Percentiles rank a stretch among this genome's conserved stretches.
phyloP scores from a whole-genome alignment of 2,329 filamentous ascomycete species.

The Colletotrichum magnum region DNA sequence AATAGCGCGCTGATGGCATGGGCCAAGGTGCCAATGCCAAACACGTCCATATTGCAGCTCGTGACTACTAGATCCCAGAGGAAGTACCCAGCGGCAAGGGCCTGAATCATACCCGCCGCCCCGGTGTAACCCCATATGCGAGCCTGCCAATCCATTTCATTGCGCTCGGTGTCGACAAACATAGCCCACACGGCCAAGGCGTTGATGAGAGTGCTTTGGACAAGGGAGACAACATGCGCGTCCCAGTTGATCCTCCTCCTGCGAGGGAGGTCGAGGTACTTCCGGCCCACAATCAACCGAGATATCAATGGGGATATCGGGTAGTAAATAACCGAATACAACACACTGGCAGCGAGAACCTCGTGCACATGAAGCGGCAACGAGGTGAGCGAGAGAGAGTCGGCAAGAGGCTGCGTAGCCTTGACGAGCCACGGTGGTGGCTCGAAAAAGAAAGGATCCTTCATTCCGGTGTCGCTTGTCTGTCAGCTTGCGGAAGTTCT shows the following conservation, averaged over 20 bases:
- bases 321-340: conserved; percentile 79
- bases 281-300: conserved; percentile 69
- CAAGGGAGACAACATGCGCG: conserved; percentile 86
- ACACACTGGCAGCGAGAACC: conserved; percentile 73
- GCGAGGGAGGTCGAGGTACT: conserved; percentile 75
- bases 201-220: conserved; percentile 83
- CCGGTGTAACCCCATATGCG: conserved; percentile 85
- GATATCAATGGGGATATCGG: conserved; percentile 79
- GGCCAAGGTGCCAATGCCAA: conserved; percentile 82
- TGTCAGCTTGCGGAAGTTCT: background rate
- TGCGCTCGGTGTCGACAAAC: conserved; percentile 76
- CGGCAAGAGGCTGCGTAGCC: conserved; percentile 75
- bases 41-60: conserved; percentile 76
- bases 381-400: conserved; percentile 72
- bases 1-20: conserved; percentile 82
- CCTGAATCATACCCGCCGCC: conserved; percentile 79
- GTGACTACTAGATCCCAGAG: conserved; percentile 85
- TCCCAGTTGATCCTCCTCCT: conserved; percentile 84
- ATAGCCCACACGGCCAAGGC: conserved; percentile 81
- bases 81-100: conserved; percentile 85
- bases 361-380: conserved; percentile 86
- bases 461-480: conserved; percentile 64
- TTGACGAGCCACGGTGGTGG: conserved; percentile 70
- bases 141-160: conserved; percentile 75
- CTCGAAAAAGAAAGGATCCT: conserved; percentile 78